These are phyloP conservation scores for Rhizopogon vinicolor DNA, from an alignment of 768 basidiomycete genomes.

Conservation along the genomic window DNA sequence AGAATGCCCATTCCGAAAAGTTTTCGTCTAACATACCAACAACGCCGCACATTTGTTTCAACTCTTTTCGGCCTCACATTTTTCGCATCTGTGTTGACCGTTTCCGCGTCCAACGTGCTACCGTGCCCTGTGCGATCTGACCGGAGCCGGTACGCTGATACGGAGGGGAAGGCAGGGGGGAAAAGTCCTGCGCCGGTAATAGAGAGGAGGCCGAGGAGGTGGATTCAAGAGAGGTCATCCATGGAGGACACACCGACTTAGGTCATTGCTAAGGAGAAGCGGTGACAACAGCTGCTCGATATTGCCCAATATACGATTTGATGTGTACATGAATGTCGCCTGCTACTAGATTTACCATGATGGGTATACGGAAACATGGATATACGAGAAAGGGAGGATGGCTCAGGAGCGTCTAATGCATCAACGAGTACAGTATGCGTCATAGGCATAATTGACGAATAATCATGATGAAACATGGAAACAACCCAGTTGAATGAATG, in stretches of 20 bases:
- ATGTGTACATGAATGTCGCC: not conserved
- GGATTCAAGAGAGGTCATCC: constrained; percentile 70
- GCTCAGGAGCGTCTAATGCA: not conserved
- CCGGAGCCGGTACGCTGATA: constrained; percentile 57
- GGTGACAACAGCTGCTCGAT: no score
- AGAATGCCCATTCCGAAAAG: constrained; percentile 58
- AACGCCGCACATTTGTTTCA: constrained; percentile 69
- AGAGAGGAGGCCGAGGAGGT: constrained; percentile 64
- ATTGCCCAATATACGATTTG: not conserved
- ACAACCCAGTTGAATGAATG: not conserved
- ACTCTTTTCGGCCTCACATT: constrained; percentile 80
- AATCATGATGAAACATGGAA: not conserved
- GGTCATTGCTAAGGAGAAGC: not conserved
- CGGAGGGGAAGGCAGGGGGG: constrained; percentile 27
- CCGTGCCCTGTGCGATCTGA: constrained; percentile 74
- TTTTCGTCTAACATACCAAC: constrained; percentile 50
- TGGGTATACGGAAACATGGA: not conserved
- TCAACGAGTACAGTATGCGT: not conserved
- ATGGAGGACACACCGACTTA: constrained; percentile 11
- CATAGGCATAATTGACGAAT: not conserved
- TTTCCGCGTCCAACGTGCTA: constrained; percentile 72
- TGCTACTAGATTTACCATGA: not conserved
- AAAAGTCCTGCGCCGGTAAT: constrained; percentile 34
- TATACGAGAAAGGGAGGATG: not conserved
- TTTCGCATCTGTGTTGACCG: constrained; percentile 72